Evolutionary conservation across 805 yeast genomes (phyloP), one percentile per base, ranked within the genome.

Genomic region (Candida corydali): DNA sequence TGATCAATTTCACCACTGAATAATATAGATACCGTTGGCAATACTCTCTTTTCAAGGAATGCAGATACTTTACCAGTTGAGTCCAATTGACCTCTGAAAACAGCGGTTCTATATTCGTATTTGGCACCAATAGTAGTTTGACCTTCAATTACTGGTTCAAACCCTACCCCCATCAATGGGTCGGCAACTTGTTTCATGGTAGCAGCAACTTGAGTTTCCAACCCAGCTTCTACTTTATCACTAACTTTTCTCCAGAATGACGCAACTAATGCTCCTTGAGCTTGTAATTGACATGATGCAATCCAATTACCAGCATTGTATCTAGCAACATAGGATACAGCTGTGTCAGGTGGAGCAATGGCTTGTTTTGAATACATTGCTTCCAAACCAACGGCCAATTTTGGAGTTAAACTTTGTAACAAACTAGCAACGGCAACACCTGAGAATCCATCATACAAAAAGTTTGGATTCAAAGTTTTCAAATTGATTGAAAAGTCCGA

Each of bases 1-100:
- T 91, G 98, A 67, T 91, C 97, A 44, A 91, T 78, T 67, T 89
- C 96, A 55, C 96, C 96, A 47, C 84, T 76, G 72, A 93, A 88
- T 55, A 87, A 69, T 39, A 93, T 73, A 20, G 95, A 82, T 42
- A 89, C 79, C 34, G 95, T 86, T 56, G 98, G 98, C 54, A 89
- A 74, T 37, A 93, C 80, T 62, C 95, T 82, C 72, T 88, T 87
- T 71, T 93, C 98, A 61, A 93, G 72, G 73, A 88, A 80, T 52
- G 88, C 86, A 39, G 86, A 75, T 37, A 91, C 94, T 69, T 86
- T 87, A 66, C 98, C 98, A 42, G 75, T 71, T 35, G 94, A 79
- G 68, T 88, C 96, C 44, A 93, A 57, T 65, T 89, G 95, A 57
- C 97, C 96, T 68, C 98, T 81, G 78, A 88, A 88, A 37, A 87